Percentiles rank a stretch among this genome's conserved stretches.
These are phyloP conservation scores for Trypanosoma conorhini DNA, from an alignment of 208 protist species.

Conservation along the genomic window DNA sequence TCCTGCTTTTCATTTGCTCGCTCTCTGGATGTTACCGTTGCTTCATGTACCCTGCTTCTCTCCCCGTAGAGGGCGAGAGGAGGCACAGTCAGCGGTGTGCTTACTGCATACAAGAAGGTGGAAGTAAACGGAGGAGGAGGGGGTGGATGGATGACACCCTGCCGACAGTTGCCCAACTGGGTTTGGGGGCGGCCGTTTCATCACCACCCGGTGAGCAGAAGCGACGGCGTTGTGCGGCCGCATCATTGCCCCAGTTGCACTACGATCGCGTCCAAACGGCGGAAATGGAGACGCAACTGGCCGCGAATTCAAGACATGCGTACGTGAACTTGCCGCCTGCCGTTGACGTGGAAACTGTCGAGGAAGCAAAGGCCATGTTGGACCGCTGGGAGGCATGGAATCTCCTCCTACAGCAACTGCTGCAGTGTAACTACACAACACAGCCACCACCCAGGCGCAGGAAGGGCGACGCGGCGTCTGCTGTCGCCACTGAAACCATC, in stretches of 20 bases:
- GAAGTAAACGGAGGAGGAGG: not conserved
- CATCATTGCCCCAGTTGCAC: not conserved
- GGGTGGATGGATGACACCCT: not conserved
- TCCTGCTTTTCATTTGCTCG: no score
- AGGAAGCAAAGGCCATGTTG: slow-evolving; percentile 20
- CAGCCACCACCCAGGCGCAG: not conserved
- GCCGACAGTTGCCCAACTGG: not conserved
- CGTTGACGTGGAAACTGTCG: slow-evolving; percentile 25
- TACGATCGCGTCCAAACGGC: not conserved
- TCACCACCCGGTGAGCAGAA: not conserved
- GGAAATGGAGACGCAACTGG: not conserved
- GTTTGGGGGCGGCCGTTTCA: not conserved
- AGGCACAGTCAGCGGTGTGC: not conserved
- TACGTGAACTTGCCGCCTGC: slow-evolving; percentile 19
- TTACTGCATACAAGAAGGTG: not conserved
- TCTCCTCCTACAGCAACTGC: not conserved
- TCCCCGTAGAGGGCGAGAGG: not conserved
- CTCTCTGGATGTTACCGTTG: no score
- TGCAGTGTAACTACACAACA: not conserved
- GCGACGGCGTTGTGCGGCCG: not conserved
- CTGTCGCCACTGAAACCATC: not conserved
- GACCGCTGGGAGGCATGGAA: slow-evolving; percentile 23
- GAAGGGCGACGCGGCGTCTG: not conserved
- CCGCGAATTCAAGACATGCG: slow-evolving; percentile 1
- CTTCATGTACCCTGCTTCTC: not conserved